phyloP scores from a whole-genome alignment of 2,329 filamentous ascomycete species.

The Fusarium piperis region DNA sequence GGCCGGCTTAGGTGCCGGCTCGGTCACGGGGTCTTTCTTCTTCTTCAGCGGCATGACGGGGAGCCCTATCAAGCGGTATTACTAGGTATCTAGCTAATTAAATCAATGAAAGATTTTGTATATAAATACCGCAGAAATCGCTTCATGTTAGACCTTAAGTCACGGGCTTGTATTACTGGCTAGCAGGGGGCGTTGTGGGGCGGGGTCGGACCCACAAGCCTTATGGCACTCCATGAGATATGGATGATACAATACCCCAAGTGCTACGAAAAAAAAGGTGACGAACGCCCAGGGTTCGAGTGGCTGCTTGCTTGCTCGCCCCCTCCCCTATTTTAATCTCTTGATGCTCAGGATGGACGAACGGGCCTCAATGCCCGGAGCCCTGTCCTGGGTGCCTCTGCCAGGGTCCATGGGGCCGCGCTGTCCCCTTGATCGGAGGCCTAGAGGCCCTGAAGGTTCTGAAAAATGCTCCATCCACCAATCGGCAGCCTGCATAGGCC shows the following conservation, averaged over 20 bases:
- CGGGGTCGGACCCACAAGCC: too few species aligned
- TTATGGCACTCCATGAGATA: too few species aligned
- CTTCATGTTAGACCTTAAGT: too few species aligned
- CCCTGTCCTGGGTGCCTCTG: neutral
- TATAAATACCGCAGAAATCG: too few species aligned
- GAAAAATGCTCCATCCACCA: constrained; percentile 35
- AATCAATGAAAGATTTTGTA: too few species aligned
- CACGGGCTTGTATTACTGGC: too few species aligned
- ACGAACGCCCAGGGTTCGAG: constrained; percentile 12
- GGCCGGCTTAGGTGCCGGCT: too few species aligned
- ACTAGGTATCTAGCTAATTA: too few species aligned
- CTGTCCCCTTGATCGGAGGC: constrained; percentile 20
- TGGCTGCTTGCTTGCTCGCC: constrained; percentile 9
- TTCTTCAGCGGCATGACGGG: too few species aligned
- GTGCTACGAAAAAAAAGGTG: constrained; percentile 7
- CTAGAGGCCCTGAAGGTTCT: constrained; percentile 6
- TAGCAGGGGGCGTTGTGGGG: too few species aligned
- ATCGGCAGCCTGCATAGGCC: constrained; percentile 29
- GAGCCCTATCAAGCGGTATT: too few species aligned
- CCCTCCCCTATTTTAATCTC: constrained; percentile 31
- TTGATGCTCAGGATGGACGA: constrained; percentile 17
- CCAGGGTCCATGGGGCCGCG: neutral
- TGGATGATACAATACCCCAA: constrained; percentile 13
- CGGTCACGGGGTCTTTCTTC: too few species aligned
- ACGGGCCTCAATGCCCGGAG: neutral